phyloP scores from a whole-genome alignment of 192 early-diverging fungal genomes.

The Thamnidium elegans region DNA sequence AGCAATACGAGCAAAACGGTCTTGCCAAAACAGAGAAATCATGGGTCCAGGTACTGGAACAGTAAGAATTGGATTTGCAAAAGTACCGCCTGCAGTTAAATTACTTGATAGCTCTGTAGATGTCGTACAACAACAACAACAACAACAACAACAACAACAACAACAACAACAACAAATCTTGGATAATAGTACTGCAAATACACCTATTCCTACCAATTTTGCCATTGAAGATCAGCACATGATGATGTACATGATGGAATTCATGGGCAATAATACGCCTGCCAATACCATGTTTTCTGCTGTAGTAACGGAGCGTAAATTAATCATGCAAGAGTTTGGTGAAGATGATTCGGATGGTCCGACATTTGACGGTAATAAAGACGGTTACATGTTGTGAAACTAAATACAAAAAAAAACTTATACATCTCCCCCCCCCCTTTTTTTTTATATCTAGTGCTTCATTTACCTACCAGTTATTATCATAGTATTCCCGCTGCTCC shows the following conservation, averaged over 20 bases:
- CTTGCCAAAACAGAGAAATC: conserved; percentile 86
- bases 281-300: conserved; percentile 9
- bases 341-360: conserved; percentile 30
- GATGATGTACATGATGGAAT: no score
- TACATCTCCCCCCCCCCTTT: not conserved
- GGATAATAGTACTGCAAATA: no score
- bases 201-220: not conserved
- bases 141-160: conserved; percentile 10
- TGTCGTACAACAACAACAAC: not conserved
- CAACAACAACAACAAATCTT: not conserved
- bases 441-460: conserved; percentile 24
- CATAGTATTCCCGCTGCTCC: conserved; percentile 65
- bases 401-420: not conserved
- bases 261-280: no score
- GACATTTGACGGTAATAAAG: conserved; percentile 25
- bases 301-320: conserved; percentile 36
- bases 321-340: conserved; percentile 45
- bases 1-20: conserved; percentile 81
- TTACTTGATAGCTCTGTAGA: not conserved
- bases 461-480: conserved; percentile 39
- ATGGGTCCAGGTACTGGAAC: conserved; percentile 66
- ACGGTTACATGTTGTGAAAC: not conserved
- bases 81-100: conserved; percentile 66
- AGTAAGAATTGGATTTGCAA: conserved; percentile 94
- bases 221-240: no score